Evolutionary conservation across 305 asterid species (phyloP), one percentile per base, ranked within the genome.

Genomic region (Fraxinus platypoda): DNA sequence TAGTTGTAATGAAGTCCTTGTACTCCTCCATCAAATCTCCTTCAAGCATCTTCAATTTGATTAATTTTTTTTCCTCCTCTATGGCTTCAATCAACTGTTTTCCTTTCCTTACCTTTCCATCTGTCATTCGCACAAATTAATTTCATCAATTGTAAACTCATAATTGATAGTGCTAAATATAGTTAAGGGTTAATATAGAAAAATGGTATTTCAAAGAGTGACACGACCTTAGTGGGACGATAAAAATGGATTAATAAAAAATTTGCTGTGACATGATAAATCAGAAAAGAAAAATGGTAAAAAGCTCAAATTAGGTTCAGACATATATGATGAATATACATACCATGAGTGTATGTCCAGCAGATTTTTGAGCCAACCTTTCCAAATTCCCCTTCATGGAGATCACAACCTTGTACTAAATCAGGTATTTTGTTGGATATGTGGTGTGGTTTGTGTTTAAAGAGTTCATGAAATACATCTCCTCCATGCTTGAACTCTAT

Each of bases 291-390:
- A 2, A 17, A 73, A 35, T 19, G 3, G 5, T 23, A 73, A 72
- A 13, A 31, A 73, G 11, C 28, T 35, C 25, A 6, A 7, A 62
- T 11, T 31, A 72, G 13, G 26, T 13, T 72, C 21, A 21, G 12
- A 0, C 31, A 49, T 15, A 0, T 15, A 15, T 15, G 7, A 15
- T 2, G 0, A 49, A 49, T 15, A 49, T 49, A 75, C 46, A 8
- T 62, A 88, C 87, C 88, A 21, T 84, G 87, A 0, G 91, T 86
- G 81, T 86, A 88, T 35, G 38, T 81, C 91, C 91, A 88, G 37
- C 2, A 52, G 28, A 86, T 74, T 33, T 82, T 26, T 23, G 87
- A 75, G 2, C 89, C 91, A n/a, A 79, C 88, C 8, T 74, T 79
- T 11, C 89, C 91, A 33, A 78, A 79, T 13, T 88, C 86, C 6